Evolutionary conservation across 2,329 filamentous ascomycete species (phyloP), one percentile per base, ranked within the genome.

Genomic region (Colletotrichum truncatum): DNA sequence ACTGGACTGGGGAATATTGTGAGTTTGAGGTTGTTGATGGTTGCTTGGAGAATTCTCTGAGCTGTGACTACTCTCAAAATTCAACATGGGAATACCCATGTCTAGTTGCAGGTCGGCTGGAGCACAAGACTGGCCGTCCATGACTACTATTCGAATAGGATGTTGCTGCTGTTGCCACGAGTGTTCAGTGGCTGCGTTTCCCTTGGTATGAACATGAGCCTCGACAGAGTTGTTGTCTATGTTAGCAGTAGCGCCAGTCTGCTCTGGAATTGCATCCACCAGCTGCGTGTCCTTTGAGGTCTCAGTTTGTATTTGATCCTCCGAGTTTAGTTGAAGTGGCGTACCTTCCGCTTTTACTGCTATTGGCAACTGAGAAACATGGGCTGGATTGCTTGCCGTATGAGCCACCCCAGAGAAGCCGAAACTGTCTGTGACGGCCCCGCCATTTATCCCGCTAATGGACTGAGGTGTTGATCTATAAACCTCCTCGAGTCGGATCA

Each of bases 331-430:
- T 51, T 62, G 58, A 32, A 26, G 28, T 18, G 58, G 57, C 63
- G 51, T 66, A 66, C 63, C 58, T 66, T 66, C 34, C 36, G 52
- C 63, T 51, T 51, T 36, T 7, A 51, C 18, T 28, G 43, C n/a
- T n/a, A n/a, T 12, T 28, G 36, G 34, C 36, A 58, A 28, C 32
- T 63, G 63, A 51, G n/a, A 54, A 16, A 43, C 18, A 28, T 38
- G 30, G 30, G 21, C 36, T 16, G 58, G 30, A 11, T 21, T 21
- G 7, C 30, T 30, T 9, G 21, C 16, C 28, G 63, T 36, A 16
- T 32, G 34, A 28, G 25, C 28, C 28, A 45, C 28, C 7, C 26
- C 36, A 21, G 51, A 23, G 28, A 49, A 30, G 36, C 43, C 36
- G 16, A 39, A 9, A 36, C 23, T 32, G 30, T 25, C 14, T 30